phyloP scores from a whole-genome alignment of 805 yeast genomes.

The Yarrowia sp. region DNA sequence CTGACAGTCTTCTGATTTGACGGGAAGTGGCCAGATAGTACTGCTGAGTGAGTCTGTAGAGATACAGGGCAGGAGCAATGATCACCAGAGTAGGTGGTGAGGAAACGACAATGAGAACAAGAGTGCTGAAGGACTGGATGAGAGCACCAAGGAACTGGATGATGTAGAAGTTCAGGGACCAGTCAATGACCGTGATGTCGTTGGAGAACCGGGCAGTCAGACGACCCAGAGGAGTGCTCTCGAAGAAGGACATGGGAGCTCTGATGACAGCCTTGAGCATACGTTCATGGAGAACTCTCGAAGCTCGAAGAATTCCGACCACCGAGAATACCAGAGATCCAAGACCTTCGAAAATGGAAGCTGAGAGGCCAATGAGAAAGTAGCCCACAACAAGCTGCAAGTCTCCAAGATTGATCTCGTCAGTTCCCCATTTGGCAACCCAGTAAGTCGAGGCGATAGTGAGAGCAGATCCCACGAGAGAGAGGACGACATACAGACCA shows the following conservation, averaged over 20 bases:
- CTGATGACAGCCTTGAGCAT: slow-evolving; percentile 78
- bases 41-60: slow-evolving; percentile 71
- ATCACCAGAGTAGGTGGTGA: slow-evolving; percentile 74
- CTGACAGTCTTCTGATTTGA: slow-evolving; percentile 87
- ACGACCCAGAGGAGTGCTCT: slow-evolving; percentile 93
- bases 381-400: slow-evolving; percentile 72
- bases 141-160: neutral
- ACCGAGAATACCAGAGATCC: slow-evolving; percentile 60
- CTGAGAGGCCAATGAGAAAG: slow-evolving; percentile 61
- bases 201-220: slow-evolving; percentile 87
- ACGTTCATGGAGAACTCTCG: slow-evolving; percentile 60
- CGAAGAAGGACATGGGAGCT: slow-evolving; percentile 94
- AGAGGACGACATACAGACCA: neutral
- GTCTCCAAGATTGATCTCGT: slow-evolving; percentile 43
- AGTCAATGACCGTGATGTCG: slow-evolving; percentile 89
- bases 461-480: neutral
- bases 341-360: slow-evolving; percentile 57
- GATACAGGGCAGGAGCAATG: slow-evolving; percentile 66
- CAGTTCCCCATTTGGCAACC: slow-evolving; percentile 4
- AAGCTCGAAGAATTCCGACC: slow-evolving; percentile 43
- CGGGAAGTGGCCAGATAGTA: slow-evolving; percentile 81
- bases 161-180: slow-evolving; percentile 64
- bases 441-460: neutral
- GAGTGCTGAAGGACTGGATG: slow-evolving; percentile 50
- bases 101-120: slow-evolving; percentile 65